phyloP scores from a whole-genome alignment of 75 land plant species.

The Picea glauca region DNA sequence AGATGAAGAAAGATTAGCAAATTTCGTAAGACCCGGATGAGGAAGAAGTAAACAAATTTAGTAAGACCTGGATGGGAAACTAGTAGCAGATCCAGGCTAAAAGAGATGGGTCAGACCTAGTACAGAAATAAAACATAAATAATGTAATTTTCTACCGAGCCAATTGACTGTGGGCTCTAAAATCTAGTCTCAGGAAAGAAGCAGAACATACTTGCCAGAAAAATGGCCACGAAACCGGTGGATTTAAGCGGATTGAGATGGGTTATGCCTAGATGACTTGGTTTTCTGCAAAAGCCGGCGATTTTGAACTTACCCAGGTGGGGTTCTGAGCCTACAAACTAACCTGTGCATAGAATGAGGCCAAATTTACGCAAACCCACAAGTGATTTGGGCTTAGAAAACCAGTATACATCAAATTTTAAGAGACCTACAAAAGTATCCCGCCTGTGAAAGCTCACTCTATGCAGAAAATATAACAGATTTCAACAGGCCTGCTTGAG shows the following conservation, averaged over 20 bases:
- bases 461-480: neutral
- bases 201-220: too few relatives aligned
- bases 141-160: neutral
- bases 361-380: neutral
- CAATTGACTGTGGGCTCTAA: neutral
- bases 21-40: neutral
- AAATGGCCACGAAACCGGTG: too few relatives aligned
- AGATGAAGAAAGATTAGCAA: neutral
- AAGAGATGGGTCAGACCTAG: neutral
- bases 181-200: too few relatives aligned
- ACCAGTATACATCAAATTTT: neutral
- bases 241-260: too few relatives aligned
- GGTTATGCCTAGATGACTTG: too few relatives aligned
- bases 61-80: neutral
- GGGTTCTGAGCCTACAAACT: neutral
- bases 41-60: neutral
- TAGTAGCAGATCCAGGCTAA: neutral
- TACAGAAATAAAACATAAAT: neutral
- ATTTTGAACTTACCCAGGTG: neutral
- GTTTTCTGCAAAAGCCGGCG: too few relatives aligned
- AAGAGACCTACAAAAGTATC: neutral
- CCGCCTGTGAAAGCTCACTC: conserved; percentile 1
- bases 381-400: neutral
- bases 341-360: neutral
- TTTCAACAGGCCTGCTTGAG: neutral